phyloP scores from a whole-genome alignment of 2,329 filamentous ascomycete genomes.

The Botrytis paeoniae region DNA sequence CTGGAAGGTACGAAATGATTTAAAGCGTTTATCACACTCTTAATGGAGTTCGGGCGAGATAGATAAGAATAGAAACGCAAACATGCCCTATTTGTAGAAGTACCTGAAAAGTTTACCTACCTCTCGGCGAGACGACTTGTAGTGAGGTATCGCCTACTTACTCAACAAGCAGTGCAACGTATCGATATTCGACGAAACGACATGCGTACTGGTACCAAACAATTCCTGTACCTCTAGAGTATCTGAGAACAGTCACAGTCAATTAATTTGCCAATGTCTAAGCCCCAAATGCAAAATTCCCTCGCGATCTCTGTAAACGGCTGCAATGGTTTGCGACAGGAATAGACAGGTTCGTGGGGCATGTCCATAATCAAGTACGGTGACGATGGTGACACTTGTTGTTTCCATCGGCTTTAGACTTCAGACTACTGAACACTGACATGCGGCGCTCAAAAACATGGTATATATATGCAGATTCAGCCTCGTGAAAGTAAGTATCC shows the following conservation, averaged over 20 bases:
- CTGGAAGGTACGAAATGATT: not conserved
- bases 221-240: not conserved
- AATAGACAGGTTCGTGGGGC: not conserved
- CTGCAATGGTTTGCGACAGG: not conserved
- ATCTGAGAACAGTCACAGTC: not conserved
- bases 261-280: not conserved
- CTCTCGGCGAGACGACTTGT: not conserved
- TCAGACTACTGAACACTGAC: not conserved
- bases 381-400: not conserved
- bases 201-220: not conserved
- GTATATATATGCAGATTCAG: not conserved
- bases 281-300: not conserved
- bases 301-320: not conserved
- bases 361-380: conserved; percentile 3
- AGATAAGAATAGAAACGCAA: not conserved
- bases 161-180: not conserved
- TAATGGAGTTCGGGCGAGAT: not conserved
- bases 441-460: conserved; percentile 1
- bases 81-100: not conserved
- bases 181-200: conserved; percentile 2
- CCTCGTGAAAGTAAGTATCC: not conserved
- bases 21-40: not conserved
- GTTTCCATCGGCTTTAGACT: not conserved
- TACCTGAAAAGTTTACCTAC: not conserved
- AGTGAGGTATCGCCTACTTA: not conserved